Evolutionary conservation across 139 green algal species (phyloP), one percentile per base, ranked within the genome.

Genomic region (Coccomyxa sp.): DNA sequence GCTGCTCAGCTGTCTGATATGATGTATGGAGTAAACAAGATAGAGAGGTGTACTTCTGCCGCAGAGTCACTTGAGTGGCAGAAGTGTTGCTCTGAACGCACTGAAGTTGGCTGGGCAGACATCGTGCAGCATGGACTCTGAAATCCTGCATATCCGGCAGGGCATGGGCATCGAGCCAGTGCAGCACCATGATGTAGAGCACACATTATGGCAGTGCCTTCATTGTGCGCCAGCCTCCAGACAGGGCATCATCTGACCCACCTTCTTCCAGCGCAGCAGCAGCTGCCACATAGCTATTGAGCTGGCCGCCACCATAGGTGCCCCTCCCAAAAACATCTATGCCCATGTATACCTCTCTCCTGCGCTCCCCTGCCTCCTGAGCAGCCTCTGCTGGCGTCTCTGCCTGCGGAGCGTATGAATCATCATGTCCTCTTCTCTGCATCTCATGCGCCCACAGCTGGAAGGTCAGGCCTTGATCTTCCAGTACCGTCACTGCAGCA

Each of bases 301-400:
- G 71, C 24, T 80, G 81, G 7, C 90, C 91, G 29, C 89, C 93
- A 0, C 86, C 90, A 81, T 81, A 93, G 0, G 87, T 90, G n/a
- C 86, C 85, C 14, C 90, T 78, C 12, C 90, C 91, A 74, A 90
- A 93, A 16, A 93, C 91, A 78, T 97, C 93, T 41, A 75, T 79
- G 8, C 93, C 93, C 83, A 96, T 89, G 84, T 82, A 96, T 16
- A 97, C 91, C 18, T 96, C 91, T 3, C 40, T 6, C 1, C 50
- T 50, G 0, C 91, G 78, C 12, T 39, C 71, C 7, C 81, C 87
- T 39, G 86, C 88, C 1, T 31, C 29, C 24, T 3, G 12, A 2
- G 64, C 64, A 36, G 64, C 64, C 64, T 71, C 2, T 29, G 35
- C 24, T 7, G 64, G 64, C 18, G 64, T 71, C 7, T 29, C 64